phyloP scores from a whole-genome alignment of 495 filamentous ascomycete species.

The Lophiotrema nucula region DNA sequence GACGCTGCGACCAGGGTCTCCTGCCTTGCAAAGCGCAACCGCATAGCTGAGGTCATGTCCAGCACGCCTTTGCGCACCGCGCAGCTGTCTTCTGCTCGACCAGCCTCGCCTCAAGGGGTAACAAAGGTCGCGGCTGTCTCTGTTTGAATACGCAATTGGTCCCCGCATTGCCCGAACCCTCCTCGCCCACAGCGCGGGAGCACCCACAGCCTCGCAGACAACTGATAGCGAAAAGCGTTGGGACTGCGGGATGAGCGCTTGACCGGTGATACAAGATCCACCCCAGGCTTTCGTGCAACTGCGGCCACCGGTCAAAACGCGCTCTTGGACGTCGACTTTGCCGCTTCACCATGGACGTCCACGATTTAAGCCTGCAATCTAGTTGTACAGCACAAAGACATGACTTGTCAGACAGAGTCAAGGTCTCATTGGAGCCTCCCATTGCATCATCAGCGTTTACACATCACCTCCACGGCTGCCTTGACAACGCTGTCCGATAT shows the following conservation, averaged over 20 bases:
- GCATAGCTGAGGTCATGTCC: not conserved
- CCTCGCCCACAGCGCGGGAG: no score
- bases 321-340: not conserved
- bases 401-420: not conserved
- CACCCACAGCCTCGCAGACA: slow-evolving; percentile 8
- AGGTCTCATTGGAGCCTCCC: slow-evolving; percentile 13
- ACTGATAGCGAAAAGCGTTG: not conserved
- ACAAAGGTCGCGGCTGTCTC: no score
- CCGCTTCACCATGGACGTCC: not conserved
- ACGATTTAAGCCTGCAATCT: not conserved
- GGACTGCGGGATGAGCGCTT: not conserved
- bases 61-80: not conserved
- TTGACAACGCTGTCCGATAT: not conserved
- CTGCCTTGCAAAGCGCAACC: not conserved
- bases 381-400: slow-evolving; percentile 1
- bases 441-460: slow-evolving; percentile 1
- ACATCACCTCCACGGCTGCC: slow-evolving; percentile 5
- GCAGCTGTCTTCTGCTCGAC: not conserved
- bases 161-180: no score
- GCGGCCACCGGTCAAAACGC: slow-evolving; percentile 22
- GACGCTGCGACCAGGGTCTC: no score
- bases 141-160: no score
- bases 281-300: slow-evolving; percentile 12
- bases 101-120: not conserved
- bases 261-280: slow-evolving; percentile 16